A percentile compares a stretch with the other conserved stretches of the same genome.
These are phyloP conservation scores for Haplosporangium gracile DNA, from an alignment of 192 early-diverging fungal species.

Conservation along the genomic window DNA sequence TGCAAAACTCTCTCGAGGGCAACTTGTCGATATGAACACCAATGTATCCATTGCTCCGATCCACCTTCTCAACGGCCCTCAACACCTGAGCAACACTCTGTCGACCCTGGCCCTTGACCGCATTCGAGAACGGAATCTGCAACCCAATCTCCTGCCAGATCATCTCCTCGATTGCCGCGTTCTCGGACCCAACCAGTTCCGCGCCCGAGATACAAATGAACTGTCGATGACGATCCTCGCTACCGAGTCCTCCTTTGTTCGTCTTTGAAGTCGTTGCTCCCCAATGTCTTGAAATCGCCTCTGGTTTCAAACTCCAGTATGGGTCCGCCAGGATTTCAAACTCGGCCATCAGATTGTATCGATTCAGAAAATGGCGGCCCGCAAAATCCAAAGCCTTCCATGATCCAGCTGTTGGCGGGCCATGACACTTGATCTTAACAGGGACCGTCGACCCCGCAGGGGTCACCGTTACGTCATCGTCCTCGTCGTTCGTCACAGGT, in stretches of 20 bases:
- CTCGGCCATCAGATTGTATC: slow-evolving; percentile 36
- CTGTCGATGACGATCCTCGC: slow-evolving; percentile 21
- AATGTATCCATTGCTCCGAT: slow-evolving; percentile 23
- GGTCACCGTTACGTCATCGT: background rate
- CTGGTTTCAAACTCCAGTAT: slow-evolving; percentile 42
- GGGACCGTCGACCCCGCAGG: background rate
- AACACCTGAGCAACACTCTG: slow-evolving; percentile 22
- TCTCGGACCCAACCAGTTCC: slow-evolving; percentile 30
- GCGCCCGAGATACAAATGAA: slow-evolving; percentile 43
- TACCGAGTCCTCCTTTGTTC: background rate
- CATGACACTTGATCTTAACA: slow-evolving; percentile 35
- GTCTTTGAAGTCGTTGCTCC: background rate
- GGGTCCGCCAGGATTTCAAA: slow-evolving; percentile 39
- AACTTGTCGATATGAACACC: slow-evolving; percentile 48
- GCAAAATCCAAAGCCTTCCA: slow-evolving; percentile 49
- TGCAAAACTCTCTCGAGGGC: slow-evolving; percentile 29
- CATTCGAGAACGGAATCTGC: slow-evolving; percentile 14
- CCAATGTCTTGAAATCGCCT: slow-evolving; percentile 40
- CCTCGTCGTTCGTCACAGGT: background rate
- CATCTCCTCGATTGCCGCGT: slow-evolving; percentile 34
- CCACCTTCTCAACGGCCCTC: slow-evolving; percentile 18
- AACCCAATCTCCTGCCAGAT: slow-evolving; percentile 45
- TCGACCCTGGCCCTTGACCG: background rate
- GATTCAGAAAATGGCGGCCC: slow-evolving; percentile 48
- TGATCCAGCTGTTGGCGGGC: slow-evolving; percentile 34